Conservation (phyloP, 2,329 filamentous ascomycete species). For the Botrytis sinoallii region DNA sequence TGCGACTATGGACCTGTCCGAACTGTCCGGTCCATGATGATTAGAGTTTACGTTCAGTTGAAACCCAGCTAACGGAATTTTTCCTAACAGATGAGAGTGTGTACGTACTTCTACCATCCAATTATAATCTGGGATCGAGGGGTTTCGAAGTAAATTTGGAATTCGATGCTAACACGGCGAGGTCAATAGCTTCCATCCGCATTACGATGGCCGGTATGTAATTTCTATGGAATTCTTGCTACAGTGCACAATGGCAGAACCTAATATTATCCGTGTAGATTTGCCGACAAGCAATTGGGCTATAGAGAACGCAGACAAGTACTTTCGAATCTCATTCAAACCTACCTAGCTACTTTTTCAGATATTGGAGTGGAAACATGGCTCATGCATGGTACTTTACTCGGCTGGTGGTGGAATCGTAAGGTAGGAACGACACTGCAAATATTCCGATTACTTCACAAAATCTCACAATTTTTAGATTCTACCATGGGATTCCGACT, state of each 20-base stretch:
- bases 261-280: slow-evolving; percentile 31
- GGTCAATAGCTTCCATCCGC: slow-evolving; percentile 38
- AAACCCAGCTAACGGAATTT: not conserved
- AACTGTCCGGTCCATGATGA: not conserved
- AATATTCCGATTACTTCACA: not conserved
- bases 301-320: slow-evolving; percentile 46
- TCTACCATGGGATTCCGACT: slow-evolving; percentile 79
- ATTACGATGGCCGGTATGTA: slow-evolving; percentile 41
- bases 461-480: slow-evolving; percentile 40
- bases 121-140: not conserved
- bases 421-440: slow-evolving; percentile 28
- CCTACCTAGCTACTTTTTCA: slow-evolving; percentile 67
- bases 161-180: slow-evolving; percentile 22
- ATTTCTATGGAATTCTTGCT: not conserved
- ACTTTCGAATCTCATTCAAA: slow-evolving; percentile 68
- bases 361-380: slow-evolving; percentile 49
- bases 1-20: not conserved
- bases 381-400: slow-evolving; percentile 76
- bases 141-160: not conserved
- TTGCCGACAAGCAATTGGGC: slow-evolving; percentile 41
- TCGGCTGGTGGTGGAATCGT: slow-evolving; percentile 86
- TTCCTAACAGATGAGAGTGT: slow-evolving; percentile 34
- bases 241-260: not conserved
- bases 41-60: not conserved
- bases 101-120: slow-evolving; percentile 27